Evolutionary conservation across 2,329 filamentous ascomycete genomes (phyloP).

Genomic region (Knufia fluminis): DNA sequence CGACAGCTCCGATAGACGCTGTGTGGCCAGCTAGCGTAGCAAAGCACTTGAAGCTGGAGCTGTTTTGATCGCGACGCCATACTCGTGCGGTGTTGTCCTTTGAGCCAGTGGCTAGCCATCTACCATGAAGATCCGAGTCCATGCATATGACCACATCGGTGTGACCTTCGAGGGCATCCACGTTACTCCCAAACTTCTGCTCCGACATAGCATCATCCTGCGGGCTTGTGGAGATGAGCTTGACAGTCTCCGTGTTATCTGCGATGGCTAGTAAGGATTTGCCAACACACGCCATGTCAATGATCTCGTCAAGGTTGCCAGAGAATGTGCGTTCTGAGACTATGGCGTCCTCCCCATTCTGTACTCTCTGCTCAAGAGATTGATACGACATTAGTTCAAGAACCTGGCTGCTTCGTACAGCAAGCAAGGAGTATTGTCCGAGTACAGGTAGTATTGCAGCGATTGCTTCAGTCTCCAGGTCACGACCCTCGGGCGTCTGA

Average conservation of each 20-base stretch:
- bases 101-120: constrained; percentile 91
- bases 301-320: constrained; percentile 94
- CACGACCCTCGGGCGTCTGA: constrained; percentile 60
- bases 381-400: constrained; percentile 61
- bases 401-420: constrained; percentile 82
- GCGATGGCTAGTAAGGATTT: constrained; percentile 77
- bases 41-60: constrained; percentile 67
- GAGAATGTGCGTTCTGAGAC: constrained; percentile 68
- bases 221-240: constrained; percentile 63
- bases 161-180: constrained; percentile 78
- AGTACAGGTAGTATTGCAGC: constrained; percentile 58
- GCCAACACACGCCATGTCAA: constrained; percentile 81
- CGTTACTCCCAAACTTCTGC: constrained; percentile 68
- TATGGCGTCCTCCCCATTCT: constrained; percentile 32
- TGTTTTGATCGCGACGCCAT: constrained; percentile 74
- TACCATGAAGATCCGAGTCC: constrained; percentile 91
- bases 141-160: constrained; percentile 93
- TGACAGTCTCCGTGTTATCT: constrained; percentile 88
- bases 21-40: constrained; percentile 83
- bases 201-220: constrained; percentile 28
- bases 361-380: constrained; percentile 22
- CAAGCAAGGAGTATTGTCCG: constrained; percentile 46
- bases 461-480: constrained; percentile 56
- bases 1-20: constrained; percentile 84
- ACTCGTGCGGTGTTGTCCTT: constrained; percentile 93